A percentile compares a stretch with the other conserved stretches of the same genome.
These are phyloP conservation scores for Kazachstania taianensis DNA, from an alignment of 805 yeast species.

Conservation along the genomic window DNA sequence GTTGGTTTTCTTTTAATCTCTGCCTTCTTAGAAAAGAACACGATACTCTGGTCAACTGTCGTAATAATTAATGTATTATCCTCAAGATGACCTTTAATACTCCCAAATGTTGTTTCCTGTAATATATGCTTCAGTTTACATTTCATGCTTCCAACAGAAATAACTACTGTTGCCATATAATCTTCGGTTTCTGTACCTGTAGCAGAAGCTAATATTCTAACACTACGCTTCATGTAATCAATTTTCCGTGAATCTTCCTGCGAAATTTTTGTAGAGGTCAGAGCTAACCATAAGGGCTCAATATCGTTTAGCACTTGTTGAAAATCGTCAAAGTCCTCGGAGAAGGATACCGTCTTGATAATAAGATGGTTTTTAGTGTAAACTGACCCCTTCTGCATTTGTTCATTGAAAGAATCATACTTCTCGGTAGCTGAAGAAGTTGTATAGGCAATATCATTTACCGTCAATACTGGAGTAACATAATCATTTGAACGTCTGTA, in stretches of 20 bases:
- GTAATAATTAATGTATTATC: constrained; percentile 10
- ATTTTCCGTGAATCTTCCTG: background rate
- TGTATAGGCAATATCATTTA: too few species aligned
- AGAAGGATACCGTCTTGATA: constrained; percentile 1
- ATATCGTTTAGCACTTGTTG: background rate
- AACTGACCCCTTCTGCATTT: background rate
- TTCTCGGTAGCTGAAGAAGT: too few species aligned
- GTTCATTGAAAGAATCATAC: background rate
- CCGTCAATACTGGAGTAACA: too few species aligned
- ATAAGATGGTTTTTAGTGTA: background rate
- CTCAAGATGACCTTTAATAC: constrained; percentile 5
- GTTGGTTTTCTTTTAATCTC: constrained; percentile 7
- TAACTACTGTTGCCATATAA: constrained; percentile 9
- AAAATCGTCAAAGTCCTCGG: background rate
- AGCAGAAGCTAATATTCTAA: constrained; percentile 22
- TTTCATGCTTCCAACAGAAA: constrained; percentile 10
- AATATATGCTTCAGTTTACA: constrained; percentile 8
- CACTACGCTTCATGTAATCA: constrained; percentile 16
- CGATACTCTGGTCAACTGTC: constrained; percentile 7
- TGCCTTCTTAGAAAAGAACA: constrained; percentile 10
- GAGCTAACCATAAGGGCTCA: background rate
- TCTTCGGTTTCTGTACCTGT: constrained; percentile 15
- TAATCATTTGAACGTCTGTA: too few species aligned
- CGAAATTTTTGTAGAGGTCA: background rate
- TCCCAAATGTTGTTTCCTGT: constrained; percentile 13